Percentiles rank a stretch among this genome's conserved stretches.
Conservation (phyloP, 2,329 filamentous ascomycete genomes). For the Domatiomyces globalis region DNA sequence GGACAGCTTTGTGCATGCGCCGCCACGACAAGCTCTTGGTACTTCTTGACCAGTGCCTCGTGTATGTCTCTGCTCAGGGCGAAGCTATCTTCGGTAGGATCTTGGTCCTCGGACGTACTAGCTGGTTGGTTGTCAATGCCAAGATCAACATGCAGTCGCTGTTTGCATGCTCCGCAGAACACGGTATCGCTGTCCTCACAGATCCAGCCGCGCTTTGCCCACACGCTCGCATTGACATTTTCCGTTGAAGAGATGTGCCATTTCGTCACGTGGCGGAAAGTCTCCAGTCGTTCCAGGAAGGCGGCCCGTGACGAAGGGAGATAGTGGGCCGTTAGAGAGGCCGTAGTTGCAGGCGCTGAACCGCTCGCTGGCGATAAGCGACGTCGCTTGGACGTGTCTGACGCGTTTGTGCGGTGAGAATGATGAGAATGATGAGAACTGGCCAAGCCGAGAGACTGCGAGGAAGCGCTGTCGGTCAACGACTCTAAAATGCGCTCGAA, state of each 20-base stretch:
- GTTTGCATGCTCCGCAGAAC: conserved; percentile 69
- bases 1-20: conserved; percentile 70
- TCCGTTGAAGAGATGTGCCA: conserved; percentile 83
- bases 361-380: conserved; percentile 12
- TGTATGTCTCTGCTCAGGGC: conserved; percentile 26
- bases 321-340: conserved; percentile 48
- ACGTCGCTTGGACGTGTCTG: conserved; percentile 16
- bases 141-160: conserved; percentile 69
- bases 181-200: conserved; percentile 67
- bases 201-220: conserved; percentile 86
- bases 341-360: conserved; percentile 21
- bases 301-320: conserved; percentile 72
- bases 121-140: conserved; percentile 32
- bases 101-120: conserved; percentile 11
- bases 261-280: conserved; percentile 77
- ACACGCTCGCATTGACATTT: conserved; percentile 73
- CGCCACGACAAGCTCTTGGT: conserved; percentile 55
- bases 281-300: conserved; percentile 66
- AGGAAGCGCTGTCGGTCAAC: conserved; percentile 17
- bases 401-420: conserved; percentile 5
- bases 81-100: conserved; percentile 26
- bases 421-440: conserved; percentile 9
- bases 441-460: conserved; percentile 1
- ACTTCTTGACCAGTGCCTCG: conserved; percentile 59
- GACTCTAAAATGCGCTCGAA: conserved; percentile 34